Conservation (phyloP, 139 green algal genomes). For the Micractinium sp. region DNA sequence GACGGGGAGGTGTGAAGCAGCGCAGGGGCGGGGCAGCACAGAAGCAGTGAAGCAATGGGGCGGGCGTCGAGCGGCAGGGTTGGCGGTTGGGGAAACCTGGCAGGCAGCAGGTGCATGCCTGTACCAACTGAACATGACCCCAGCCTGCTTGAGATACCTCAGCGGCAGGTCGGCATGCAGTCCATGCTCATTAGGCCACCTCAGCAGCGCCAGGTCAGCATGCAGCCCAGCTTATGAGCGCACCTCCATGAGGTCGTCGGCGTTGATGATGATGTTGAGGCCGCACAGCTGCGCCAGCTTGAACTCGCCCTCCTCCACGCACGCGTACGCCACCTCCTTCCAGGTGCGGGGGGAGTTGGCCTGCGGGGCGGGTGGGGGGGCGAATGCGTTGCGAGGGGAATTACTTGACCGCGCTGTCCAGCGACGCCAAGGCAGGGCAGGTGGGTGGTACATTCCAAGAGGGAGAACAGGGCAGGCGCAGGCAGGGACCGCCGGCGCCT, state of each 20-base stretch:
- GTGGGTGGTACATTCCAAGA: not conserved
- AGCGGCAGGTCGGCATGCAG: not conserved
- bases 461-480: not conserved
- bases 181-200: too few species aligned
- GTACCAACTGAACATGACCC: too few species aligned
- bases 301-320: slow-evolving; percentile 96
- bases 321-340: slow-evolving; percentile 99
- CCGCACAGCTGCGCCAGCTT: slow-evolving; percentile 96
- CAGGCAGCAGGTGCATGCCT: not conserved
- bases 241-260: slow-evolving; percentile 97
- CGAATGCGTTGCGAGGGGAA: not conserved
- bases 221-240: slow-evolving; percentile 2
- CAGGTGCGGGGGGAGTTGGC: slow-evolving; percentile 93
- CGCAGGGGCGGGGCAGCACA: not conserved
- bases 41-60: not conserved
- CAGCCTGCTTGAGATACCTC: too few species aligned
- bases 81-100: too few species aligned
- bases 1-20: not conserved
- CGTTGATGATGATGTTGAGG: slow-evolving; percentile 99
- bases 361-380: not conserved
- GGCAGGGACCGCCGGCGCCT: not conserved
- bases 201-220: not conserved
- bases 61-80: too few species aligned
- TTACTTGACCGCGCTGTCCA: not conserved
- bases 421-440: not conserved